Percentiles rank a stretch among this genome's conserved stretches.
Evolutionary conservation across 2,329 filamentous ascomycete species (phyloP).

Genomic region (Fusarium avenaceum): DNA sequence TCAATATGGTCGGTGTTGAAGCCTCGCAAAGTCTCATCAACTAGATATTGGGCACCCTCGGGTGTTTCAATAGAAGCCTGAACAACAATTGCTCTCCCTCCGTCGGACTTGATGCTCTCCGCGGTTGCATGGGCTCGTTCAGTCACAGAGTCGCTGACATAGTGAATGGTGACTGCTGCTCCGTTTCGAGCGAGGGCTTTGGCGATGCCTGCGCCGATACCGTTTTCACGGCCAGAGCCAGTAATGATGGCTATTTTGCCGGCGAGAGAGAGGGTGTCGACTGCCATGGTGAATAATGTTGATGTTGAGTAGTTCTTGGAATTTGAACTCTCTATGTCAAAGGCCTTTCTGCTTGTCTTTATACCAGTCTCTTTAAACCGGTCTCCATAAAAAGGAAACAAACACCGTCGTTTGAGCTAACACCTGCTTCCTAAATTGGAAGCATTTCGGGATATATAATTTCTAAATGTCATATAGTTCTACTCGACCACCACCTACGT

Average conservation of each 20-base stretch:
- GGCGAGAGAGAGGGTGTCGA: conserved; percentile 56
- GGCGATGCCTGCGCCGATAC: conserved; percentile 60
- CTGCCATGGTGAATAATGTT: conserved; percentile 38
- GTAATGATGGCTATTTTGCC: conserved; percentile 61
- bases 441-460: too few species aligned
- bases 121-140: conserved; percentile 52
- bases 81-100: conserved; percentile 51
- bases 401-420: background rate
- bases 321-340: background rate
- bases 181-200: conserved; percentile 56
- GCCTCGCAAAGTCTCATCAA: conserved; percentile 52
- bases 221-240: conserved; percentile 59
- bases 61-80: conserved; percentile 52
- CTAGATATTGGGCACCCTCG: conserved; percentile 51
- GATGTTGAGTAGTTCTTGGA: too few species aligned
- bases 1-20: conserved; percentile 56
- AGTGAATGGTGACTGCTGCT: conserved; percentile 57
- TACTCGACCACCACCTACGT: background rate
- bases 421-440: background rate
- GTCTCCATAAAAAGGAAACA: too few species aligned
- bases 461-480: too few species aligned
- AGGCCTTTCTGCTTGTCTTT: background rate
- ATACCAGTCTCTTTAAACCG: too few species aligned
- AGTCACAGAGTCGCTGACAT: conserved; percentile 53
- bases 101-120: conserved; percentile 47